A percentile compares a stretch with the other conserved stretches of the same genome.
These are phyloP conservation scores for Exophiala aquamarina DNA, from an alignment of 2,329 filamentous ascomycete species.

Conservation along the genomic window DNA sequence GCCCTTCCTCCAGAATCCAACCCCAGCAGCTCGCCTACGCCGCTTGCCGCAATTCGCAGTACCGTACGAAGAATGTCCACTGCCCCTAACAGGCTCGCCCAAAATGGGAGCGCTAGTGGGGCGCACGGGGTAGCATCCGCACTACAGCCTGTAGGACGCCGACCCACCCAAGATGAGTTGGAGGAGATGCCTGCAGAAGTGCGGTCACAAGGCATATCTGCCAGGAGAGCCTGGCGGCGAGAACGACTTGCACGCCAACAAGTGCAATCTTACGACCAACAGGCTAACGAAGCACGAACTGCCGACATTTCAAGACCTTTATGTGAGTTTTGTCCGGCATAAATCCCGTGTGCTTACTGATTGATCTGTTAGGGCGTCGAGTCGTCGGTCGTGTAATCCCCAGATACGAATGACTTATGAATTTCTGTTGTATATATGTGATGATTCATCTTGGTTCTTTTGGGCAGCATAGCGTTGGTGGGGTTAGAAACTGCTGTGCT, in stretches of 20 bases:
- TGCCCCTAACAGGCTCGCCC: conserved; percentile 4
- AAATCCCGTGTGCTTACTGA: conserved; percentile 1
- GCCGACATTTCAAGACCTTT: conserved; percentile 20
- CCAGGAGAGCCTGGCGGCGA: conserved; percentile 26
- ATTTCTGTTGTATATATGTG: too few species aligned
- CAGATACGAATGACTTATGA: conserved; percentile 15
- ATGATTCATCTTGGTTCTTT: conserved; percentile 1
- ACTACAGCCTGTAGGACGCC: conserved; percentile 3
- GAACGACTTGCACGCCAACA: conserved; percentile 24
- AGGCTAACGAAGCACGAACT: conserved; percentile 19
- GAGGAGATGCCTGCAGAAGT: conserved; percentile 25
- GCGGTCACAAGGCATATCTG: conserved; percentile 22
- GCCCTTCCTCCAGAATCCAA: background rate
- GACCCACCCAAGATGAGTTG: conserved; percentile 5
- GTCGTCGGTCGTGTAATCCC: conserved; percentile 19
- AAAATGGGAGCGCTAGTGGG: conserved; percentile 4
- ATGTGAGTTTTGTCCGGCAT: conserved; percentile 15
- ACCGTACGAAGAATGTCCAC: conserved; percentile 11
- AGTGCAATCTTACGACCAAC: conserved; percentile 20
- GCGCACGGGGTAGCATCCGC: conserved; percentile 6
- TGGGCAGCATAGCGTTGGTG: conserved; percentile 24
- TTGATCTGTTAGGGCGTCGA: conserved; percentile 17
- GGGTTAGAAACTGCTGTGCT: background rate
- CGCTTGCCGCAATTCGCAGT: conserved; percentile 9
- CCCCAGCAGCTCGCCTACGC: conserved; percentile 4